Evolutionary conservation across 768 basidiomycete species (phyloP), one percentile per base, ranked within the genome.

Genomic region (Kondoa subrosea): DNA sequence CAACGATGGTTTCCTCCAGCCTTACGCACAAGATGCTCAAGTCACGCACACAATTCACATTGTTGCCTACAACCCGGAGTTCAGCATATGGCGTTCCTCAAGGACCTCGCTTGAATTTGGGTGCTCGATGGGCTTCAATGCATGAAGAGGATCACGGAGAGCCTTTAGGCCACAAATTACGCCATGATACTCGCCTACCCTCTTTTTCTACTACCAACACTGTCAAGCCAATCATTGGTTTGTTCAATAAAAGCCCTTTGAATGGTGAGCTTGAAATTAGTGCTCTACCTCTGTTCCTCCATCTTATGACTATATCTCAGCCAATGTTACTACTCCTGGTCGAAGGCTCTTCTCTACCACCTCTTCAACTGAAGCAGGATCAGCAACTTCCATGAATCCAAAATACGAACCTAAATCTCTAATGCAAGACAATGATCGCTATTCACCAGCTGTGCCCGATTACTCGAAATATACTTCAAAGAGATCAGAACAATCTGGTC

Each of bases 391-490:
- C 61, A 68, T 12, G 8, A 25, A 60, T 26, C 58, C 63, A 32
- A 68, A 27, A 63, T 68, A 56, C 62, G 61, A 34, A 16, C 61
- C 56, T 62, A 67, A 3, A 50, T 67, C 17, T 26, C 50, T n/a
- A 58, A 59, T 33, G 56, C 30, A 16, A 21, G 57, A 70, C 29
- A 60, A 50, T 8, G 56, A 71, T 64, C 68, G 71, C 69, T 68
- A 74, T 50, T 64, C 85, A 57, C 76, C 88, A 60, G 81, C 89
- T 70, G 89, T 93, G 4, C 95, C 95, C 71, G 87, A 96, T 80
- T 92, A 87, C 76, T 82, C 85, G 57, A 77, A 84, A 59, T 96
- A 97, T 81, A 84, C 85, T 74, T 81, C 85, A 16, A 80, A 83
- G 75, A 68, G 67, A n/a, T 84, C 84, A 73, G 80, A 83, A 62